A percentile compares a stretch with the other conserved stretches of the same genome.
Conservation (phyloP, 31 red algal species). For the Odonthalia washingtoniensis region DNA sequence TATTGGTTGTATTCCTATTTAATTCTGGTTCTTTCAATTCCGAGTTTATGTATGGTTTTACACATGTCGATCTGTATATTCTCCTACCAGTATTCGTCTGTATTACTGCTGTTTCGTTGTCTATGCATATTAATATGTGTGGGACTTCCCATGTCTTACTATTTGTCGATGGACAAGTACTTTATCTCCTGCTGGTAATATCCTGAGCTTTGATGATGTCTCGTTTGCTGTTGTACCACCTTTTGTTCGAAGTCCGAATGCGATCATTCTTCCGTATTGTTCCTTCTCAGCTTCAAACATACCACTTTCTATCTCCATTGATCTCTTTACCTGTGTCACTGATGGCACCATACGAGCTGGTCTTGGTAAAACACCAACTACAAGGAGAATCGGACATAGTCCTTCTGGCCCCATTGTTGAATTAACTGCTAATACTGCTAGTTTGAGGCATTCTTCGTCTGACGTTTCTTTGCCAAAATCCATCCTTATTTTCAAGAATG, state of each 20-base stretch:
- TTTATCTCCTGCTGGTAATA: neutral
- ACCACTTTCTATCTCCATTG: neutral
- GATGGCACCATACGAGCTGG: slow-evolving; percentile 2
- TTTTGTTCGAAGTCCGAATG: slow-evolving; percentile 20
- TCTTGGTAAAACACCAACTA: slow-evolving; percentile 16
- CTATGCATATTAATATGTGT: neutral
- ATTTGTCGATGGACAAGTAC: slow-evolving; percentile 4
- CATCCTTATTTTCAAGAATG: neutral
- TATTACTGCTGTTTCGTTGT: slow-evolving; percentile 37
- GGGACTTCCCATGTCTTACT: neutral
- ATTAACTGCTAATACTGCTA: slow-evolving; percentile 20
- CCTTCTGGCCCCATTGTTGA: slow-evolving; percentile 23
- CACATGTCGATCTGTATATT: too few relatives aligned
- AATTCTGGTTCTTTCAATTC: too few relatives aligned
- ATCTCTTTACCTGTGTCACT: neutral
- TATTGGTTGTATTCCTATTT: too few relatives aligned
- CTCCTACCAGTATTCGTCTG: slow-evolving; percentile 11
- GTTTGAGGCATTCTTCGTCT: slow-evolving; percentile 21
- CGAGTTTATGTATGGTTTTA: too few relatives aligned
- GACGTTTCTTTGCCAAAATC: neutral
- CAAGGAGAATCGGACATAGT: neutral
- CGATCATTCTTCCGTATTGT: neutral
- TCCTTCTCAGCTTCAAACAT: slow-evolving; percentile 14
- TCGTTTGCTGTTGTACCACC: neutral
- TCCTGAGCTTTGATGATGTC: neutral